Percentiles rank a stretch among this genome's conserved stretches.
Evolutionary conservation across 192 early-diverging fungal genomes (phyloP).

Genomic region (Umbelopsis sp.): DNA sequence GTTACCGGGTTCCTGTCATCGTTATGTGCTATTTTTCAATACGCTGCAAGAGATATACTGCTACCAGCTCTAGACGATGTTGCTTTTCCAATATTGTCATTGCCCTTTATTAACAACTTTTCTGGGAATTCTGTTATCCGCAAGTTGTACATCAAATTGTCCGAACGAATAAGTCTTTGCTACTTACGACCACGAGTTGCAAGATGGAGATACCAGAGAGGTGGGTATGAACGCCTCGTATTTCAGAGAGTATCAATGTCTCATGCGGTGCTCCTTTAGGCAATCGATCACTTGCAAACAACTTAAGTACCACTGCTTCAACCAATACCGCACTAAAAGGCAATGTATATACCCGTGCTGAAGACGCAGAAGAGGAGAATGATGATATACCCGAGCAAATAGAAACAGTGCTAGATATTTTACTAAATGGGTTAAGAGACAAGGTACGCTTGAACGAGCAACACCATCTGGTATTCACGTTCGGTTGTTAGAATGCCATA

Average conservation of each 20-base stretch:
- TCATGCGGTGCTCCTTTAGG: conserved; percentile 17
- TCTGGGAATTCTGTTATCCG: conserved; percentile 74
- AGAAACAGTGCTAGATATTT: conserved; percentile 79
- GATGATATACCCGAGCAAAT: conserved; percentile 81
- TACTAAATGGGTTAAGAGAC: conserved; percentile 84
- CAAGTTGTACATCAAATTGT: conserved; percentile 81
- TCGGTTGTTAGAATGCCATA: too few species aligned
- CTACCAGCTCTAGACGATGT: conserved; percentile 53
- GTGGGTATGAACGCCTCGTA: conserved; percentile 27
- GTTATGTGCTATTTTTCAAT: conserved; percentile 70
- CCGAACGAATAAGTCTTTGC: conserved; percentile 83
- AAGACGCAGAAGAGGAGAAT: conserved; percentile 56
- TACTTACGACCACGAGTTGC: conserved; percentile 71
- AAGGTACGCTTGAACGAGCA: conserved; percentile 53
- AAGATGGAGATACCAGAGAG: conserved; percentile 71
- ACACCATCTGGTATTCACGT: not conserved
- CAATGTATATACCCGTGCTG: conserved; percentile 1
- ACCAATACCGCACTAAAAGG: not conserved
- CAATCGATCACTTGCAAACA: conserved; percentile 57
- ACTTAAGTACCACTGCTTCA: conserved; percentile 35
- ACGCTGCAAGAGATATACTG: conserved; percentile 64
- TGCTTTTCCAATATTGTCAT: conserved; percentile 39
- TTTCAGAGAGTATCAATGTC: not conserved
- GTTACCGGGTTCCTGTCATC: conserved; percentile 62
- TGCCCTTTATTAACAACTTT: conserved; percentile 52